These are phyloP conservation scores for Phyllosticta citribraziliensis DNA, from an alignment of 2,329 filamentous ascomycete genomes.

Conservation along the genomic window DNA sequence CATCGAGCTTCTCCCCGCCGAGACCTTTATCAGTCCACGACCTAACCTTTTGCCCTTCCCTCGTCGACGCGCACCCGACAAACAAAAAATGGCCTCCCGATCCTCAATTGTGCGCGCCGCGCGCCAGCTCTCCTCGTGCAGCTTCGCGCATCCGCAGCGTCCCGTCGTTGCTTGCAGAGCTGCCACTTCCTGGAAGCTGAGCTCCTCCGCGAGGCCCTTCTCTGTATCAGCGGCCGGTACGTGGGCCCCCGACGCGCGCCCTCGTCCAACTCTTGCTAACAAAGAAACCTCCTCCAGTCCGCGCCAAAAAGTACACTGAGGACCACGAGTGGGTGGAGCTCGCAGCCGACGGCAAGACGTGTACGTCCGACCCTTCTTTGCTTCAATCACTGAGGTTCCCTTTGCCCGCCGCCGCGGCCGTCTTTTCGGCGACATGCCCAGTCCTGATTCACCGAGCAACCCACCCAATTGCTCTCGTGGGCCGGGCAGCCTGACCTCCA, in stretches of 20 bases:
- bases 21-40: neutral
- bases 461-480: neutral
- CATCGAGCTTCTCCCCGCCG: conserved; percentile 5
- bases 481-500: neutral
- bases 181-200: conserved; percentile 10
- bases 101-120: conserved; percentile 23
- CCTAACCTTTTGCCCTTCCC: conserved; percentile 1
- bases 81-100: conserved; percentile 25
- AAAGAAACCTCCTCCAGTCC: conserved; percentile 33
- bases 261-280: neutral
- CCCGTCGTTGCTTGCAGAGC: conserved; percentile 16
- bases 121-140: conserved; percentile 24
- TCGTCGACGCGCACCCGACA: conserved; percentile 1
- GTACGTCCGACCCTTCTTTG: conserved; percentile 31
- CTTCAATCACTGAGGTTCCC: neutral
- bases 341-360: conserved; percentile 69
- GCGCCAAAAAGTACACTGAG: conserved; percentile 79
- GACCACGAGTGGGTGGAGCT: conserved; percentile 98
- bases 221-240: conserved; percentile 26
- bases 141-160: conserved; percentile 13
- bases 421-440: conserved; percentile 5
- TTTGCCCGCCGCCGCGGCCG: neutral
- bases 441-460: neutral
- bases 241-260: conserved; percentile 6
- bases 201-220: conserved; percentile 24